A percentile compares a stretch with the other conserved stretches of the same genome.
Evolutionary conservation across 1,284 basidiomycete genomes (phyloP).

Genomic region (Ganoderma meredithae): DNA sequence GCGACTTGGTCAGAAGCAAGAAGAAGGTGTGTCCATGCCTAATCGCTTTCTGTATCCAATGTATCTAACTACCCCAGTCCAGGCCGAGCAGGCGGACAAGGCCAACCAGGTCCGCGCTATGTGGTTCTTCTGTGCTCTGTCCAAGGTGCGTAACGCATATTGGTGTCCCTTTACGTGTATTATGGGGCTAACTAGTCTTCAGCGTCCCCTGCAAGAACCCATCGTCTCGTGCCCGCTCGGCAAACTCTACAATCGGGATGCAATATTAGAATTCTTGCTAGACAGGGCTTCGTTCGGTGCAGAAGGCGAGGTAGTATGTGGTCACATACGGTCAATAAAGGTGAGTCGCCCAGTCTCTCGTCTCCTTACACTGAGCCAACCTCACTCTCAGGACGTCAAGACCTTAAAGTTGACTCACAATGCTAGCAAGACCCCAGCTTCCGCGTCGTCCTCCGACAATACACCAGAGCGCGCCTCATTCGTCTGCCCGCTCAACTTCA

Average conservation of each 20-base stretch:
- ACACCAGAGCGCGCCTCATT: conserved; percentile 67
- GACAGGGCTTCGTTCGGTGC: conserved; percentile 76
- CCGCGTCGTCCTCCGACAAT: conserved; percentile 47
- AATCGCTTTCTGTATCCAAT: background rate
- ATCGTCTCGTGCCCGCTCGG: conserved; percentile 90
- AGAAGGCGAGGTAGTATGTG: conserved; percentile 85
- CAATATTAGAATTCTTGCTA: conserved; percentile 86
- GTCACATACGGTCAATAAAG: conserved; percentile 88
- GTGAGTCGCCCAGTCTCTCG: conserved; percentile 50
- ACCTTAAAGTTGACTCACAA: conserved; percentile 83
- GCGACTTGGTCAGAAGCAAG: conserved; percentile 79
- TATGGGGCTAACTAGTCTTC: conserved; percentile 16
- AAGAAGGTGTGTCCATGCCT: conserved; percentile 59
- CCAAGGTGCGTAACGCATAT: conserved; percentile 77
- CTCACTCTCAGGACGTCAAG: conserved; percentile 75
- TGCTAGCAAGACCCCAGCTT: conserved; percentile 49
- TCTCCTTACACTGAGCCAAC: conserved; percentile 1
- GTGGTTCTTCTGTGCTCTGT: conserved; percentile 92
- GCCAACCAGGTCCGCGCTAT: conserved; percentile 85
- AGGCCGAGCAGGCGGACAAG: conserved; percentile 86
- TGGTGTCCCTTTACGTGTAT: background rate
- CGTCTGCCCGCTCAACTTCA: conserved; percentile 88
- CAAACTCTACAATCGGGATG: conserved; percentile 94
- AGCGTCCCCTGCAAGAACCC: conserved; percentile 86
- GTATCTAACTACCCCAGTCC: conserved; percentile 5